phyloP scores from a whole-genome alignment of 1,139 yeast species.

The Pichia sp. region DNA sequence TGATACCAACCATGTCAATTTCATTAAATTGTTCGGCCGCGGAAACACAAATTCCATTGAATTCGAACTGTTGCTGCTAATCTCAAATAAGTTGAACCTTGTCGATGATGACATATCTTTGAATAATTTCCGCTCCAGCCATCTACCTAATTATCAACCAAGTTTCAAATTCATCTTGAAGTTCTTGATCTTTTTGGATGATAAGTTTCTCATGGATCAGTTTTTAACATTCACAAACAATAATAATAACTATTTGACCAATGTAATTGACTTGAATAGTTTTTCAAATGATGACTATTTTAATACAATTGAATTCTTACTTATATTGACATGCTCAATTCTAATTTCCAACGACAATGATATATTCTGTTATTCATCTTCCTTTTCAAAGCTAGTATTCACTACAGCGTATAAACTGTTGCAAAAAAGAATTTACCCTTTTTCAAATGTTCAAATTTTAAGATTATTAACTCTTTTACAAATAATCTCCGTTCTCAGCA shows the following conservation, averaged over 20 bases:
- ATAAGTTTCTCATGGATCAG: neutral
- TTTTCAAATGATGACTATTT: conserved; percentile 6
- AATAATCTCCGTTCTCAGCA: conserved; percentile 17
- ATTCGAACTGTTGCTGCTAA: conserved; percentile 5
- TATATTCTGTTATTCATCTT: no score
- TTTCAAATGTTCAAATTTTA: conserved; percentile 22
- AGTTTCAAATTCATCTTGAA: conserved; percentile 1
- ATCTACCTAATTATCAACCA: neutral
- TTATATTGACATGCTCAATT: conserved; percentile 8
- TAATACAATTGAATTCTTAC: conserved; percentile 10
- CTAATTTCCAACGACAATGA: neutral
- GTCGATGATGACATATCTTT: conserved; percentile 6
- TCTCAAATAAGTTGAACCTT: conserved; percentile 1
- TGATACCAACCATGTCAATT: no score
- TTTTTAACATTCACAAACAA: neutral
- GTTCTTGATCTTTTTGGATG: conserved; percentile 11
- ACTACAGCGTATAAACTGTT: conserved; percentile 8
- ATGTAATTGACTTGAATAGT: conserved; percentile 18
- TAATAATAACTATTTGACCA: no score
- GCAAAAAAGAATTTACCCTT: neutral
- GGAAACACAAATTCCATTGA: conserved; percentile 1
- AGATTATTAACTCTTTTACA: conserved; percentile 34
- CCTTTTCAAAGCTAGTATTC: conserved; percentile 2
- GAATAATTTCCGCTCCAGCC: neutral
- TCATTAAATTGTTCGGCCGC: neutral